Conservation (phyloP, 2,329 filamentous ascomycete genomes). For the Emergomyces orientalis region DNA sequence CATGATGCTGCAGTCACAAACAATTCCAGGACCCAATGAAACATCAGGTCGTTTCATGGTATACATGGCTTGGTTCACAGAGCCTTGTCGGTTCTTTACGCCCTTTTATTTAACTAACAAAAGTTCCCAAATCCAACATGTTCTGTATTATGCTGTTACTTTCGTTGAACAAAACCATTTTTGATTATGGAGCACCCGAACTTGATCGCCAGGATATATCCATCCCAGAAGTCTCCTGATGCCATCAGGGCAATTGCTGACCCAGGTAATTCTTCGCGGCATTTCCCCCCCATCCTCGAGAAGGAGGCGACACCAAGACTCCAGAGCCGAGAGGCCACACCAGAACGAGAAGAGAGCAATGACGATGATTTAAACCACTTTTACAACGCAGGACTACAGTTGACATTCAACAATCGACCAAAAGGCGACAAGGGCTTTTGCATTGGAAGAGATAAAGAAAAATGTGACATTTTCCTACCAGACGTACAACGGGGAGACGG, state of each 20-base stretch:
- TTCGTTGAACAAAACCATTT: neutral
- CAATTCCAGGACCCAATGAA: neutral
- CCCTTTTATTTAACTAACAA: neutral
- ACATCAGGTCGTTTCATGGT: neutral
- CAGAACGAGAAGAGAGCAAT: neutral
- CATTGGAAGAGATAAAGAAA: neutral
- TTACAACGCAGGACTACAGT: neutral
- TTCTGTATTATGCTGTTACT: neutral
- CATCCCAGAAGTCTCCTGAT: neutral
- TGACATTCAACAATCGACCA: slow-evolving; percentile 3
- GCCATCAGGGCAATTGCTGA: neutral
- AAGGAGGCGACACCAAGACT: neutral
- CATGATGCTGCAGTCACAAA: neutral
- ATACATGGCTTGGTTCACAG: neutral
- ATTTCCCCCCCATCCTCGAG: neutral
- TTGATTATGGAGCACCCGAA: slow-evolving; percentile 4
- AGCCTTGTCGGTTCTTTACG: neutral
- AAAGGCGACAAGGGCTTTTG: neutral
- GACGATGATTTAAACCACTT: neutral
- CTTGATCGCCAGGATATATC: neutral
- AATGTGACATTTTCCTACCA: slow-evolving; percentile 2
- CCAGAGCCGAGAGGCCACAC: neutral
- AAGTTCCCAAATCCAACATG: neutral
- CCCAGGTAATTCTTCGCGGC: neutral
- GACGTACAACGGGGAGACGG: too few species aligned